A percentile compares a stretch with the other conserved stretches of the same genome.
phyloP scores from a whole-genome alignment of 2,329 filamentous ascomycete species.

The Botrytis aclada region DNA sequence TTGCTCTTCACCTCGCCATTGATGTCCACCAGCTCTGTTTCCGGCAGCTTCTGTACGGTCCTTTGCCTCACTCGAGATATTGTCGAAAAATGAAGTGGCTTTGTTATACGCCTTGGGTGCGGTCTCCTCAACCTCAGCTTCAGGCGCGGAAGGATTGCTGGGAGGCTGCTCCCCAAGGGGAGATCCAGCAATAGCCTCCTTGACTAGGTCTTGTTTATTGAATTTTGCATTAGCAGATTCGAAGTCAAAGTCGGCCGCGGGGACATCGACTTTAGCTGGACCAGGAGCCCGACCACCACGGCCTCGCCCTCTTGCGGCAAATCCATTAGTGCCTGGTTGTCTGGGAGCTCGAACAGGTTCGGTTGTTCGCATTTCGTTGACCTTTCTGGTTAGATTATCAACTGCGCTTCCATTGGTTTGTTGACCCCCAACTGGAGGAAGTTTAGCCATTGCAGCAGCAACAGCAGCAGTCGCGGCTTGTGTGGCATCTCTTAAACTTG shows the following conservation, averaged over 20 bases:
- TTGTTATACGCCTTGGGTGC: conserved; percentile 72
- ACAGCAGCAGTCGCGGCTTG: conserved; percentile 73
- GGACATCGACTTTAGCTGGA: conserved; percentile 76
- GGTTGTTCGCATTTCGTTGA: conserved; percentile 72
- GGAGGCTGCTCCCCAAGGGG: conserved; percentile 54
- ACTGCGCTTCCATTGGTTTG: conserved; percentile 46
- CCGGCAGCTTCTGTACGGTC: conserved; percentile 75
- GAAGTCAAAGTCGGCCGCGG: conserved; percentile 90
- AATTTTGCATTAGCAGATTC: conserved; percentile 82
- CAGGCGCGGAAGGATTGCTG: no score
- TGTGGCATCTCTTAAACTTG: conserved; percentile 62
- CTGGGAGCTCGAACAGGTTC: conserved; percentile 51
- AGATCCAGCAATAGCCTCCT: conserved; percentile 83
- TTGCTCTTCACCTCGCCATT: conserved; percentile 90
- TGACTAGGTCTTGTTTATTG: conserved; percentile 79
- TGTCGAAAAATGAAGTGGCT: conserved; percentile 90
- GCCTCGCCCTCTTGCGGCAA: conserved; percentile 41
- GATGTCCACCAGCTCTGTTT: conserved; percentile 70
- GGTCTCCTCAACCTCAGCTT: conserved; percentile 38
- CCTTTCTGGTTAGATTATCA: conserved; percentile 71
- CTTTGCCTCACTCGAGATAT: conserved; percentile 91
- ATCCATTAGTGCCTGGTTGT: conserved; percentile 44
- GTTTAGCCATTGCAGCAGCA: conserved; percentile 75
- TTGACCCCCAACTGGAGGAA: conserved; percentile 42
- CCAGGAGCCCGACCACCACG: conserved; percentile 43